Evolutionary conservation across 2,329 filamentous ascomycete genomes (phyloP), one percentile per base, ranked within the genome.

Genomic region (Volutella citrinella): DNA sequence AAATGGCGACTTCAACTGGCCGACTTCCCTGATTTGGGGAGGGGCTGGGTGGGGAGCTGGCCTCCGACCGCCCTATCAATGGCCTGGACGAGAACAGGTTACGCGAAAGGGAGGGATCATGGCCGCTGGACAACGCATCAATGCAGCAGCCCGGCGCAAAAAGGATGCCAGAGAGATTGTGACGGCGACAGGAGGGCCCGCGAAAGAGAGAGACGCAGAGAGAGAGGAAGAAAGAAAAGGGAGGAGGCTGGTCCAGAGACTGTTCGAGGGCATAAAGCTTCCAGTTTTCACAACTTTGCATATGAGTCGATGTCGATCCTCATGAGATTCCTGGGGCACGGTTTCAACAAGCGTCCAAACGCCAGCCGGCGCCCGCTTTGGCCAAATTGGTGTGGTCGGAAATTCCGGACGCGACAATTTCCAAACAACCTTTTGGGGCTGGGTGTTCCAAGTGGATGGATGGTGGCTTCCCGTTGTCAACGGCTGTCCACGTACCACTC

Each of bases 51-150:
- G 66, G 68, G 55, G 58, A 56, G 54, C 45, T 47, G 48, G 50
- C 55, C 53, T 46, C 46, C 38, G 37, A 48, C 46, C 51, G 58
- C 57, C 69, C 70, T 73, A 72, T 74, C 62, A 66, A 42, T 51
- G 50, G 37, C 40, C 39, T 43, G 45, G 43, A 52, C 39, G 51
- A 43, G 48, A 43, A 30, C 36, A 43, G 40, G 51, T 52, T 27
- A 56, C 57, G 54, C 55, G 52, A 57, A 62, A 51, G 59, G 51
- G 57, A 65, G 56, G 59, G 59, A 60, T 61, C 39, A 61, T 59
- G 59, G 60, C 59, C 69, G 68, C 63, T 65, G 55, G 55, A 63
- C 65, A 68, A 60, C 65, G 51, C 64, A 68, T 57, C 63, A 57
- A 41, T 66, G 64, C 65, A 66, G 56, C 38, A 44, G 36, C 35